Evolutionary conservation across 495 filamentous ascomycete genomes (phyloP).

Genomic region (Talaromyces ruber): DNA sequence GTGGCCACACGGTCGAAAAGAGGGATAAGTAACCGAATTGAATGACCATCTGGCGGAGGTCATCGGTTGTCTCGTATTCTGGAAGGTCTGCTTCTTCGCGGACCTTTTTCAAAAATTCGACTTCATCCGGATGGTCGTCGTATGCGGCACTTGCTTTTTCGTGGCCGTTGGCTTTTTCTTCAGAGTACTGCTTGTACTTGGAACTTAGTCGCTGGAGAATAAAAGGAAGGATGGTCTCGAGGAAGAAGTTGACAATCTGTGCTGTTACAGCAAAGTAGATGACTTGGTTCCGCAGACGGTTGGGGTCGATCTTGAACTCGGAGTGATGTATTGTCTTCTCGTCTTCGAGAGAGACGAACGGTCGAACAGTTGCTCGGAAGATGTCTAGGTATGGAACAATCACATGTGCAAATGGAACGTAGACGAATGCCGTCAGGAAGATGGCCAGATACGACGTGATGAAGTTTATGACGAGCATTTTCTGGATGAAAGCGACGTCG

Average conservation of each 20-base stretch:
- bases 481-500: conserved; percentile 72
- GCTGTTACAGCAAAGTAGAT: conserved; percentile 97
- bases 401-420: conserved; percentile 83
- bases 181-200: conserved; percentile 57
- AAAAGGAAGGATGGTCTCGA: conserved; percentile 82
- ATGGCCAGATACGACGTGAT: conserved; percentile 93
- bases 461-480: conserved; percentile 94
- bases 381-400: conserved; percentile 88
- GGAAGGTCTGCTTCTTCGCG: conserved; percentile 80
- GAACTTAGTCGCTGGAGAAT: conserved; percentile 65
- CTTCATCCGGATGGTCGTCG: conserved; percentile 61
- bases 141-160: conserved; percentile 16
- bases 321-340: conserved; percentile 48
- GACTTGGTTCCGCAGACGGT: conserved; percentile 80
- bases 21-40: conserved; percentile 92
- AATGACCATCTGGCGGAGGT: conserved; percentile 91
- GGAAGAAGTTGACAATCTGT: conserved; percentile 77
- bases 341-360: conserved; percentile 65
- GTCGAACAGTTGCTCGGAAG: conserved; percentile 67
- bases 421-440: conserved; percentile 91
- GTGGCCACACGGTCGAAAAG: conserved; percentile 88
- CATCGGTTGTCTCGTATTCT: conserved; percentile 78
- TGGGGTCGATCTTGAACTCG: conserved; percentile 75
- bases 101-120: conserved; percentile 67
- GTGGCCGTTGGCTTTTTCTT: conserved; percentile 23